Percentiles rank a stretch among this genome's conserved stretches.
These are phyloP conservation scores for Aspergillus incahuasiensis DNA, from an alignment of 495 filamentous ascomycete genomes.

Conservation along the genomic window DNA sequence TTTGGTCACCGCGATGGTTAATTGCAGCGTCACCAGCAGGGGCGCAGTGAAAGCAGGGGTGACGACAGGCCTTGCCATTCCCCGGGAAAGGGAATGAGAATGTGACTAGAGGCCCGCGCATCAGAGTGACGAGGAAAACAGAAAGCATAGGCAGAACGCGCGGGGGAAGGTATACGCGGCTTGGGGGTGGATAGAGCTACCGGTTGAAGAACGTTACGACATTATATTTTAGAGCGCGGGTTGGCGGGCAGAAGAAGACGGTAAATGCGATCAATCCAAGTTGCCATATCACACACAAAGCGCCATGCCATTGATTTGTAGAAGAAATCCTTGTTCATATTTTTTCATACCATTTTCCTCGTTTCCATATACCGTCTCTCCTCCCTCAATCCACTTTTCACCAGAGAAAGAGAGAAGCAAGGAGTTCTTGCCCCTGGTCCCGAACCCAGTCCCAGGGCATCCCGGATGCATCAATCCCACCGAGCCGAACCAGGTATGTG, in stretches of 20 bases:
- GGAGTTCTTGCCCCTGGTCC: constrained; percentile 14
- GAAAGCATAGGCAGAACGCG: not conserved
- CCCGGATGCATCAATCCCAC: constrained; percentile 23
- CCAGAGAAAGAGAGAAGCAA: constrained; percentile 13
- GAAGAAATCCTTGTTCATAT: constrained; percentile 22
- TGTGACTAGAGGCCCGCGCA: too few species aligned
- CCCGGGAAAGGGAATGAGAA: too few species aligned
- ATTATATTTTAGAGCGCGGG: constrained; percentile 17
- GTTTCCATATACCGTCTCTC: constrained; percentile 10
- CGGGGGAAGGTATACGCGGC: too few species aligned
- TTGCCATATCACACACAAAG: constrained; percentile 27
- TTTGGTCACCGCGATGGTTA: not conserved
- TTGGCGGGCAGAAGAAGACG: constrained; percentile 12
- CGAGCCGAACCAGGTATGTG: constrained; percentile 18
- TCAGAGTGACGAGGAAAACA: not conserved
- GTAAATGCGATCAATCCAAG: constrained; percentile 15
- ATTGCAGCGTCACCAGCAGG: not conserved
- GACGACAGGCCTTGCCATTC: too few species aligned
- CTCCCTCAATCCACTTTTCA: constrained; percentile 11
- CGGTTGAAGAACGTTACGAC: constrained; percentile 5
- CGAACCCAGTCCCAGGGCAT: constrained; percentile 19
- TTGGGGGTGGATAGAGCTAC: too few species aligned
- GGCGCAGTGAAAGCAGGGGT: not conserved
- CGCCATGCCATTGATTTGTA: constrained; percentile 28
- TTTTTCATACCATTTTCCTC: constrained; percentile 16